Conservation (phyloP, 1,284 basidiomycete species). For the Cutaneotrichosporon cutaneum region DNA sequence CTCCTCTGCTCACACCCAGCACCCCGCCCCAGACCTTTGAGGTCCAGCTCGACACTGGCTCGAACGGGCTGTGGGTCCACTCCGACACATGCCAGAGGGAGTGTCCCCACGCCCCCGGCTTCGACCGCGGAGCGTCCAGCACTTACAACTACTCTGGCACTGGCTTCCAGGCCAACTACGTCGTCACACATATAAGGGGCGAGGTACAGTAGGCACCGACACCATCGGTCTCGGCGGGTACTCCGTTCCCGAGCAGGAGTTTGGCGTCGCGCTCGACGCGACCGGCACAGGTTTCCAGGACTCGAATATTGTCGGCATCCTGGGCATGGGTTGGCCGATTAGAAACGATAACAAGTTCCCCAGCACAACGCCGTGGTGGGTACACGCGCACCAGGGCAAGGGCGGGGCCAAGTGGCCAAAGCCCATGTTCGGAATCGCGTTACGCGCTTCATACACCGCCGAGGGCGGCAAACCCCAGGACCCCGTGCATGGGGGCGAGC, state of each 20-base stretch:
- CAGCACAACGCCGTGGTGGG: constrained; percentile 55
- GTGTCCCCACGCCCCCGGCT: constrained; percentile 23
- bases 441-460: constrained; percentile 49
- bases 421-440: constrained; percentile 75
- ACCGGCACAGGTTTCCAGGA: constrained; percentile 45
- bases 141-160: constrained; percentile 28
- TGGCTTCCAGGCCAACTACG: constrained; percentile 29
- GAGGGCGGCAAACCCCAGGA: constrained; percentile 39
- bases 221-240: constrained; percentile 78
- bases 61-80: constrained; percentile 57
- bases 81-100: not conserved
- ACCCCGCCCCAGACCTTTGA: constrained; percentile 57
- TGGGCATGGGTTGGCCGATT: constrained; percentile 54
- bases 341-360: constrained; percentile 46
- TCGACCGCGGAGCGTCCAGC: constrained; percentile 14
- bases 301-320: constrained; percentile 53
- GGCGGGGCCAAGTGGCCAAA: constrained; percentile 47
- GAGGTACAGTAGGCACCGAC: constrained; percentile 63
- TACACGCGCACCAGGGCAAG: constrained; percentile 60
- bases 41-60: constrained; percentile 61
- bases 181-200: too few relatives aligned
- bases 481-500: constrained; percentile 68
- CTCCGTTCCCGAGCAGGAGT: constrained; percentile 65
- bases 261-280: constrained; percentile 55
- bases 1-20: constrained; percentile 22